Base-by-base conservation (phyloP, 306 rosid species). In the Clitoria ternatea region DNA sequence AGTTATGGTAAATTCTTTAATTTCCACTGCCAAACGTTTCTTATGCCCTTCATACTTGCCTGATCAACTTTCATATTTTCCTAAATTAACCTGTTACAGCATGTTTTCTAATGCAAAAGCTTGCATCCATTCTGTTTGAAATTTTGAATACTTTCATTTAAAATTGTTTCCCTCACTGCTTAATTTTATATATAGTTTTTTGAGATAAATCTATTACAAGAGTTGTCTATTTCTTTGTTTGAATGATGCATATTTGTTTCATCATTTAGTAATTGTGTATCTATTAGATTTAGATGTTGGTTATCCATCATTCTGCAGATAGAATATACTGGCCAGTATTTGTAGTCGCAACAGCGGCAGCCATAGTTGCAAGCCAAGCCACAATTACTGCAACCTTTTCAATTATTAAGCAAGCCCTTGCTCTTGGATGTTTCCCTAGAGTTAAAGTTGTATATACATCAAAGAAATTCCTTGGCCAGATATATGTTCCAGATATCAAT, bases 361-460 rank as follows among this genome's bases (percentile, higher is more conserved):
- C 99, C 52, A 22, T 91, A 75, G 97, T 94, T 63, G 99, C 96
- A 33, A 94, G 96, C 77, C 99, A 94, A 73, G 96, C 97, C 36
- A 94, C 97, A 18, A 89, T 94, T 74, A 75, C 88, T n/a, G 97
- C 99, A 57, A 89, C 97, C 6, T 94, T 87, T 85, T 88, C 97
- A 4, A 74, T 94, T 61, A 84, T 91, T 76, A 91, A 94, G 91
- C 97, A 94, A 81, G 99, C 99, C 73, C 90, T 84, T 81, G 89
- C 99, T 13, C 96, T 75, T 56, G 97, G 99, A 63, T 94, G 96
- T 65, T 94, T 94, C 80, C 99, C 97, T 8, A 86, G 99, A 77
- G 99, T 94, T 66, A 94, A 91, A 87, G 92, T 94, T 63, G 86
- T 94, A 32, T 82, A 94, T 76, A 94, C 97, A 18, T 94, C 97